A percentile compares a stretch with the other conserved stretches of the same genome.
These are phyloP conservation scores for Penicillium glabrum DNA, from an alignment of 2,329 filamentous ascomycete species.

Conservation along the genomic window DNA sequence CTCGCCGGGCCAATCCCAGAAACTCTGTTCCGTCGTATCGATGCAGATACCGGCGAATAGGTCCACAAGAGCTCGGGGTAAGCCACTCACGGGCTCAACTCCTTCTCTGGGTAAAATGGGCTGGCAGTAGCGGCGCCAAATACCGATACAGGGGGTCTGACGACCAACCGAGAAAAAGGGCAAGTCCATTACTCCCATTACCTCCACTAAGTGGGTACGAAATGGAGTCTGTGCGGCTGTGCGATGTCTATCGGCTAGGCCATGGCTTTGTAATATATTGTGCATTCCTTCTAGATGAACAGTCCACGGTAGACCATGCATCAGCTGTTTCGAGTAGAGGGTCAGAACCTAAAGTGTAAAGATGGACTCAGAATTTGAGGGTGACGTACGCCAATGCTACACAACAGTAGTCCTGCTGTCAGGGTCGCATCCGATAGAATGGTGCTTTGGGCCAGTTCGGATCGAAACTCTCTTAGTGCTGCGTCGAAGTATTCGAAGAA, in stretches of 20 bases:
- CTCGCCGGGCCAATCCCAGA: slow-evolving; percentile 32
- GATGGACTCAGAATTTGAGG: not conserved
- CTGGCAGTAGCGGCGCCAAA: slow-evolving; percentile 31
- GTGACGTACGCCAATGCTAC: slow-evolving; percentile 31
- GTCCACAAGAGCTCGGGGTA: slow-evolving; percentile 29
- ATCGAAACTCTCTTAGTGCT: slow-evolving; percentile 27
- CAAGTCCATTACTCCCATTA: slow-evolving; percentile 35
- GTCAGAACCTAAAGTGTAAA: slow-evolving; percentile 1
- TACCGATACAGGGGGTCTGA: slow-evolving; percentile 21
- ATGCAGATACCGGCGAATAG: slow-evolving; percentile 25
- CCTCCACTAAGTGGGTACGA: slow-evolving; percentile 28
- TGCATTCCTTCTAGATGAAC: slow-evolving; percentile 35
- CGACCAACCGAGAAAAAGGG: slow-evolving; percentile 28
- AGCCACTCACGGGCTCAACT: slow-evolving; percentile 29
- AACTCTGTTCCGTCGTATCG: slow-evolving; percentile 24
- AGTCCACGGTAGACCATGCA: slow-evolving; percentile 32
- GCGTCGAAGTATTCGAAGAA: slow-evolving; percentile 32
- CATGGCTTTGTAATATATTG: slow-evolving; percentile 26
- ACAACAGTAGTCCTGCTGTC: slow-evolving; percentile 30
- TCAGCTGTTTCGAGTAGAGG: slow-evolving; percentile 13
- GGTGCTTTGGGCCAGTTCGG: slow-evolving; percentile 24
- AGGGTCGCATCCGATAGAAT: slow-evolving; percentile 29
- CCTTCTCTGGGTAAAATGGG: slow-evolving; percentile 1
- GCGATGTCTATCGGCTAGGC: not conserved
- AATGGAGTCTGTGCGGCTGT: slow-evolving; percentile 11